Evolutionary conservation across 2,329 filamentous ascomycete species (phyloP), one percentile per base, ranked within the genome.

Genomic region (Ceratocystis smalleyi): DNA sequence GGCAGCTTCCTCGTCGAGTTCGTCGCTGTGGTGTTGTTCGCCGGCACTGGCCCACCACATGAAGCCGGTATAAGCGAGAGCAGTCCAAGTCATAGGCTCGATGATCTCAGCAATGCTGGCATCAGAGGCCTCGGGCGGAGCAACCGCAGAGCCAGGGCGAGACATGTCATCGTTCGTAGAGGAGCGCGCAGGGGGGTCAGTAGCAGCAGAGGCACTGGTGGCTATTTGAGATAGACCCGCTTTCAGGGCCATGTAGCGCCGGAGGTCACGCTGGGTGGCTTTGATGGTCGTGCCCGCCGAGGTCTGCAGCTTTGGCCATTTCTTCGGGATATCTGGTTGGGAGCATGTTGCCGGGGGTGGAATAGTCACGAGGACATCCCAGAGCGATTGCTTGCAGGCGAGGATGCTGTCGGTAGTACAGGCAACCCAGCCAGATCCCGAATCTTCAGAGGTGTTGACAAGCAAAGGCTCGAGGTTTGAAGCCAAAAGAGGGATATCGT

Each of bases 391-490:
- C 76, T 97, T 97, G 74, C 89, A 87, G 59, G 84, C 85, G 15
- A 99, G 80, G 66, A 99, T 94, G 71, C 88, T 92, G 75, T 99
- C 94, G 1, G 92, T 97, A 2, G 92, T 96, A 74, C 91, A 96
- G 12, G 92, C 94, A 66, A 96, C 86, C 91, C 91, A 99, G 47
- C 91, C 88, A 43, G 59, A 24, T 27, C 63, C 60, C 17, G 64
- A 27, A 51, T 72, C 72, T 57, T 74, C 72, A 54, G 75, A 72
- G 51, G 70, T 71, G 43, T 73, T 71, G 6, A 69, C 67, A n/a
- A 71, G 71, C 68, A 70, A 73, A 6, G 63, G 49, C 27, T 78
- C 76, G n/a, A 79, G 79, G 68, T 87, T 78, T 43, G 62, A 60
- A 69, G 85, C 79, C 4, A 97, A 79, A 65, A 87, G 84, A 4